Base-by-base conservation (phyloP, 352 stramenopile species). In the Peronospora destructor region DNA sequence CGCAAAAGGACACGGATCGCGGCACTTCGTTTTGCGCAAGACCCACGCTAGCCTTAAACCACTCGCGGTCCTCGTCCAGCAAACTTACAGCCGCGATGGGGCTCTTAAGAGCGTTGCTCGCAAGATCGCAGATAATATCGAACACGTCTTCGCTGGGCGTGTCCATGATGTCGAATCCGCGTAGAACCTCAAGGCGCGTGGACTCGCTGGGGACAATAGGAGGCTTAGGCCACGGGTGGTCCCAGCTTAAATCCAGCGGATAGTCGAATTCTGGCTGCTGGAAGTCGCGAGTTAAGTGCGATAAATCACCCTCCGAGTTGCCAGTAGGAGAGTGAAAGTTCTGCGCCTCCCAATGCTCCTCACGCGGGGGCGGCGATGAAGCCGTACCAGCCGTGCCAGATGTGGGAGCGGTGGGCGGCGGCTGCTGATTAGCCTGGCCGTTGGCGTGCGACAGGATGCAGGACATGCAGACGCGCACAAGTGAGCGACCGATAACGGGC, bases 381-480 rank as follows among this genome's bases (percentile, higher is more conserved):
- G 69, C 70, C 41, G 63, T 69, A 12, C 46, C 61, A 25, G 64
- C 68, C 45, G 64, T 71, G 21, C 53, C 63, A 34, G 70, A 72
- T 7, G 61, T 74, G 12, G 74, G 64, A 12, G 63, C 53, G 8
- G 58, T 56, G 2, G 76, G 71, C 13, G 68, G 69, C 23, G 66
- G 69, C 60, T 89, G 78, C 35, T 77, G 77, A 59, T 88, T 88
- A 16, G 76, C 74, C 55, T 88, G 80, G 11, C 68, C 61, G 59
- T 87, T 88, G 36, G 79, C 79, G 53, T 90, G 80, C 54, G 76
- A 89, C 47, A 94, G 63, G 53, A 93, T 93, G 66, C 83, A 94
- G 42, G 83, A 91, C 83, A 91, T 94, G 66, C 83, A 94, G 50
- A 94, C 78, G 44, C 78, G 78, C 41, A 94, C 78, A 34, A 91